Percentiles rank a stretch among this genome's conserved stretches.
Evolutionary conservation across 306 rosid species (phyloP).

Genomic region (Dalbergia oliveri): DNA sequence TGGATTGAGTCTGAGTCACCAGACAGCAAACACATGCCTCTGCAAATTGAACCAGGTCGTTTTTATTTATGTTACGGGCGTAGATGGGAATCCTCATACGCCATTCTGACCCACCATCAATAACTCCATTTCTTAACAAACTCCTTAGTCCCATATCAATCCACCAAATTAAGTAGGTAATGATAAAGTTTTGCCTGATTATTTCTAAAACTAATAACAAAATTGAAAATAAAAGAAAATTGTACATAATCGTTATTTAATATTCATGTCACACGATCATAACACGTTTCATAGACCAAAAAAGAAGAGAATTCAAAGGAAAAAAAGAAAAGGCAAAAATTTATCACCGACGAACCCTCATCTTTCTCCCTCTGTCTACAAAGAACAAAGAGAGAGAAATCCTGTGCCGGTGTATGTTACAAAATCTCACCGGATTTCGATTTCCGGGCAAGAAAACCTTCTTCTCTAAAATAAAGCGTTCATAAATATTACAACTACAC

Average conservation of each 20-base stretch:
- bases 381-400: slow-evolving; percentile 68
- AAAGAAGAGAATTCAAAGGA: not conserved
- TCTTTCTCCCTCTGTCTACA: slow-evolving; percentile 61
- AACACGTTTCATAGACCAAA: not conserved
- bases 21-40: slow-evolving; percentile 27
- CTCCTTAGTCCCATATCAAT: too few species aligned
- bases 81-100: not conserved
- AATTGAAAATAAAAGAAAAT: not conserved
- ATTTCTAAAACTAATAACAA: too few species aligned
- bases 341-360: slow-evolving; percentile 76
- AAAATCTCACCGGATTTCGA: slow-evolving; percentile 72
- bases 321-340: slow-evolving; percentile 5
- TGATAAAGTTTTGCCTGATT: too few species aligned
- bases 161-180: too few species aligned
- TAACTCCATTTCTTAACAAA: too few species aligned
- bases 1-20: slow-evolving; percentile 34
- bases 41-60: slow-evolving; percentile 18
- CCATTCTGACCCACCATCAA: not conserved
- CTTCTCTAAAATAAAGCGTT: slow-evolving; percentile 21
- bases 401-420: slow-evolving; percentile 65
- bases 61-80: not conserved
- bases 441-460: slow-evolving; percentile 53
- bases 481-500: slow-evolving; percentile 35
- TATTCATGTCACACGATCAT: slow-evolving; percentile 57
- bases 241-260: slow-evolving; percentile 23